A percentile compares a stretch with the other conserved stretches of the same genome.
Evolutionary conservation across 805 yeast genomes (phyloP).

Genomic region (Suhomyces kilbournensis): DNA sequence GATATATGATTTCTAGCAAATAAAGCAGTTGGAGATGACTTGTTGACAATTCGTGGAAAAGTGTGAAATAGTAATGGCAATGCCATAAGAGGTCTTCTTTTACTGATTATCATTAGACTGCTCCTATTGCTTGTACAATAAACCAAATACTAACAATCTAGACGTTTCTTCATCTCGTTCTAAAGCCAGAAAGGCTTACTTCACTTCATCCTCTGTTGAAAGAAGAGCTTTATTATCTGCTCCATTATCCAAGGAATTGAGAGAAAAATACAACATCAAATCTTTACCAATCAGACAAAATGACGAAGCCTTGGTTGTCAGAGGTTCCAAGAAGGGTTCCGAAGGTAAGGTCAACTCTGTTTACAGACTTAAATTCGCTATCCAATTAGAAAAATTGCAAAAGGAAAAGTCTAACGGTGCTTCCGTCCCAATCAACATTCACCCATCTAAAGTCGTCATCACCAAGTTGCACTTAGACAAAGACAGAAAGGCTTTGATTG

Average conservation of each 20-base stretch:
- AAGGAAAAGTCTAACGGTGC: slow-evolving; percentile 98
- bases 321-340: slow-evolving; percentile 99
- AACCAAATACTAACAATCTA: slow-evolving; percentile 36
- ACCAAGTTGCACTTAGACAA: slow-evolving; percentile 97
- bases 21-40: too few relatives aligned
- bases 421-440: slow-evolving; percentile 93
- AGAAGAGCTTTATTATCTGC: slow-evolving; percentile 96
- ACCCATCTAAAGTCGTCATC: slow-evolving; percentile 98
- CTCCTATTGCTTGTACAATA: not conserved
- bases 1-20: too few relatives aligned
- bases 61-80: not conserved
- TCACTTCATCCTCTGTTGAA: slow-evolving; percentile 93
- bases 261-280: slow-evolving; percentile 94
- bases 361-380: slow-evolving; percentile 96
- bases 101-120: not conserved
- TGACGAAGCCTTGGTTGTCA: slow-evolving; percentile 91
- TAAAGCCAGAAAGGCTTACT: slow-evolving; percentile 99
- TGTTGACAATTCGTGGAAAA: not conserved
- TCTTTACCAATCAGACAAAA: slow-evolving; percentile 97
- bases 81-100: not conserved
- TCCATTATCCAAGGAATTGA: slow-evolving; percentile 98
- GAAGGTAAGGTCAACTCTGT: slow-evolving; percentile 98
- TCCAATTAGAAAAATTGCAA: slow-evolving; percentile 96
- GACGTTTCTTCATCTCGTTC: slow-evolving; percentile 99
- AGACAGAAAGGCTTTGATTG: slow-evolving; percentile 97